These are phyloP conservation scores for Mortierella sp. DNA, from an alignment of 371 early-diverging fungal species.

Conservation along the genomic window DNA sequence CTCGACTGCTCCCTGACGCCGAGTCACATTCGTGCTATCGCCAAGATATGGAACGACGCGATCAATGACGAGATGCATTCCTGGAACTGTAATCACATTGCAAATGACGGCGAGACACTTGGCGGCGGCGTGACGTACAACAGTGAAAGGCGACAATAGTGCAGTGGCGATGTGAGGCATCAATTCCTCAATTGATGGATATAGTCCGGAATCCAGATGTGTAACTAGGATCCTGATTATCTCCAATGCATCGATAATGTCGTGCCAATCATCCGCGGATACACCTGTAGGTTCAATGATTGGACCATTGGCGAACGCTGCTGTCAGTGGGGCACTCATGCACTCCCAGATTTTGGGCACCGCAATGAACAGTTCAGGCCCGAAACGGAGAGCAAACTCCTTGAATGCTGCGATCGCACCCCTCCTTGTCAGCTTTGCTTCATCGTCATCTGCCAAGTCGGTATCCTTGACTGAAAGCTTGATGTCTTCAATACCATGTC, in stretches of 20 bases:
- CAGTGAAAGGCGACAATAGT: constrained; percentile 76
- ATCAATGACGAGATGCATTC: constrained; percentile 86
- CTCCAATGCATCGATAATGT: constrained; percentile 82
- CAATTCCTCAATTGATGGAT: constrained; percentile 59
- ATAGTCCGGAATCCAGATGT: constrained; percentile 60
- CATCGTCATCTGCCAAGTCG: constrained; percentile 59
- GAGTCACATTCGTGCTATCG: constrained; percentile 70
- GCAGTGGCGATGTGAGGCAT: constrained; percentile 73
- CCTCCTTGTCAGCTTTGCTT: constrained; percentile 73
- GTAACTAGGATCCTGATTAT: constrained; percentile 77
- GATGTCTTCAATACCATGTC: constrained; percentile 58
- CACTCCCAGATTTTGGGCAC: constrained; percentile 88
- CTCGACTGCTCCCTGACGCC: constrained; percentile 94
- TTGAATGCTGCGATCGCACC: constrained; percentile 84
- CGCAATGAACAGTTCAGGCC: constrained; percentile 68
- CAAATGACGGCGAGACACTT: constrained; percentile 82
- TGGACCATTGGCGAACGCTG: constrained; percentile 45
- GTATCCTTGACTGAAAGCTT: constrained; percentile 59
- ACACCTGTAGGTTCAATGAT: constrained; percentile 24
- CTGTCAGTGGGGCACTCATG: constrained; percentile 61
- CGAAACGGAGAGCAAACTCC: constrained; percentile 79
- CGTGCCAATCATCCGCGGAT: constrained; percentile 68
- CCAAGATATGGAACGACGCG: constrained; percentile 82
- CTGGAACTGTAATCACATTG: constrained; percentile 70
- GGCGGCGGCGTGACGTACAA: constrained; percentile 86